These are phyloP conservation scores for Nannochloropsis salina DNA, from an alignment of 108 stramenopile genomes.

Conservation along the genomic window DNA sequence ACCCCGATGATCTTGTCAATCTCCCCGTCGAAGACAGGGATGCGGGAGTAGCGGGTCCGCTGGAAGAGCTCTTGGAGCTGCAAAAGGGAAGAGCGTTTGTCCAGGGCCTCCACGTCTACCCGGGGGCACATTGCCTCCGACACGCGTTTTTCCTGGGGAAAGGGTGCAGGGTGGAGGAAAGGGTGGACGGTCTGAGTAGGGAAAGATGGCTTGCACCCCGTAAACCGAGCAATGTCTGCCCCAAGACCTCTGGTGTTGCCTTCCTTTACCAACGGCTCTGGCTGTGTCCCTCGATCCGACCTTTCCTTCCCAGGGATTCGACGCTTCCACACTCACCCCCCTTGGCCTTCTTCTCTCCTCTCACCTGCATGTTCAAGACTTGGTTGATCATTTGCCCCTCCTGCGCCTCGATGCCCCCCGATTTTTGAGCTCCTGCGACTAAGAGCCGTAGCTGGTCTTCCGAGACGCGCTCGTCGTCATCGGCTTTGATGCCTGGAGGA, in stretches of 20 bases:
- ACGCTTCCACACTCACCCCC: too few species aligned
- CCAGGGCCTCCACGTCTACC: constrained; percentile 85
- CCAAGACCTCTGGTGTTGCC: too few species aligned
- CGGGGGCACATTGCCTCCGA: constrained; percentile 90
- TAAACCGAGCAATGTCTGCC: too few species aligned
- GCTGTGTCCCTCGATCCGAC: too few species aligned
- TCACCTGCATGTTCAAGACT: constrained; percentile 81
- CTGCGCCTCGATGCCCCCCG: constrained; percentile 87
- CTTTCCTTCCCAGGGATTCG: too few species aligned
- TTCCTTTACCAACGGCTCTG: too few species aligned
- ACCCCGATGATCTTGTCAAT: constrained; percentile 95
- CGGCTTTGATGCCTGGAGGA: constrained; percentile 69
- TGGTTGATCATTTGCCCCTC: constrained; percentile 95
- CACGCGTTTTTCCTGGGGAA: background rate
- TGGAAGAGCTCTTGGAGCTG: constrained; percentile 71
- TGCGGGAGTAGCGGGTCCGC: constrained; percentile 78
- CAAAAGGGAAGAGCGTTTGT: constrained; percentile 66
- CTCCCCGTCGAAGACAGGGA: constrained; percentile 92
- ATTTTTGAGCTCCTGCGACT: constrained; percentile 81
- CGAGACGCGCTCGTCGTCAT: constrained; percentile 66
- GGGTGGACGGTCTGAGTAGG: background rate
- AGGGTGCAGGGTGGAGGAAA: background rate
- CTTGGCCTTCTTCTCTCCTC: too few species aligned
- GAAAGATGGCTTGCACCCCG: too few species aligned
- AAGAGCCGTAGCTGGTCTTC: constrained; percentile 88